These are phyloP conservation scores for Chrysosporium queenslandicum DNA, from an alignment of 2,329 filamentous ascomycete genomes.

Conservation along the genomic window DNA sequence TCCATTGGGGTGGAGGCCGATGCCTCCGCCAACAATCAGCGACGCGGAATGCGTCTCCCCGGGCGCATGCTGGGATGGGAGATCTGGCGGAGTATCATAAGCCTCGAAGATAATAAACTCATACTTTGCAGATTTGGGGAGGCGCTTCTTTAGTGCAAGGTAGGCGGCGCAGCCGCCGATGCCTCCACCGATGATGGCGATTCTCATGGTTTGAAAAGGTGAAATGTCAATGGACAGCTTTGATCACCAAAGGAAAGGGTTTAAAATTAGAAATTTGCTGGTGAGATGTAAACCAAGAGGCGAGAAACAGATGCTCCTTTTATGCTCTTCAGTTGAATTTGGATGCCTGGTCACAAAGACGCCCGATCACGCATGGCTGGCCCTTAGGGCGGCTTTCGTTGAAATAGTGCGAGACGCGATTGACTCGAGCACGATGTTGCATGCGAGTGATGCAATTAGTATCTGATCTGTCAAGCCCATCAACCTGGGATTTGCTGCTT, in stretches of 20 bases:
- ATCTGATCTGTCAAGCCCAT: too few species aligned
- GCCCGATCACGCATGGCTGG: background rate
- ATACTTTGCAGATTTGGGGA: slow-evolving; percentile 25
- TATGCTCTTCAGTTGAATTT: background rate
- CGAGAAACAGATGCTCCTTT: background rate
- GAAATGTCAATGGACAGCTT: background rate
- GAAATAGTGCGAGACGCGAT: background rate
- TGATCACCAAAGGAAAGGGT: background rate
- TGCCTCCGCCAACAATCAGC: slow-evolving; percentile 31
- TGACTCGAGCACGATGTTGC: background rate
- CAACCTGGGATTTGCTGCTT: background rate
- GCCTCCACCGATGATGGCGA: slow-evolving; percentile 37
- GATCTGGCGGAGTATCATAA: slow-evolving; percentile 26
- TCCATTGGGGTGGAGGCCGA: slow-evolving; percentile 35
- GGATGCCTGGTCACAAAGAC: background rate
- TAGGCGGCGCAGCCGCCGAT: slow-evolving; percentile 35
- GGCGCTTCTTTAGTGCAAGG: slow-evolving; percentile 33
- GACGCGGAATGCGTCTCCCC: slow-evolving; percentile 26
- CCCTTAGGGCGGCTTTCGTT: background rate
- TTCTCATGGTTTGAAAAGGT: slow-evolving; percentile 28
- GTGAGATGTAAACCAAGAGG: background rate
- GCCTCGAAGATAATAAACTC: slow-evolving; percentile 35
- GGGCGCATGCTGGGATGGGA: slow-evolving; percentile 16
- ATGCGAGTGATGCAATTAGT: background rate
- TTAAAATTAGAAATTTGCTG: background rate